Base-by-base conservation (phyloP, 768 basidiomycete species). In the Boletus barrowsii region DNA sequence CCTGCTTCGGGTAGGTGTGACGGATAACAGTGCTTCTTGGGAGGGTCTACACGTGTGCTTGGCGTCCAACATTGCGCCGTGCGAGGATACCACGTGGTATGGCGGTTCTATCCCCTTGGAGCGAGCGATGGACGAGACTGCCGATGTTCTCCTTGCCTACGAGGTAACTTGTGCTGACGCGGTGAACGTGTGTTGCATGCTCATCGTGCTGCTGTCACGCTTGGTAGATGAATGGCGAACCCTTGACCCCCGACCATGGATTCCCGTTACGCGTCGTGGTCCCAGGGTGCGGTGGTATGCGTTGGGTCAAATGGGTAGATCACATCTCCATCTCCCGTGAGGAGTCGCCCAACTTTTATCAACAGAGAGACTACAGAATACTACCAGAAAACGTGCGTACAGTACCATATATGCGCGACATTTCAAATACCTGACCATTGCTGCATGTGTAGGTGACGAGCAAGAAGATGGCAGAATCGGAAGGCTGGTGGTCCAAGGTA, bases 251-350 rank as follows among this genome's bases (percentile, higher is more conserved):
- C 2, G 81, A 83, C 51, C 85, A 84, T 44, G 87, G 87, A 1
- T 84, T 78, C 6, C 86, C 86, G 4, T 60, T 89, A 24, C 82
- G 87, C n/a, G 68, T 85, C 9, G 79, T 88, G 39, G 83, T 83
- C 1, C 87, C 87, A 0, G 87, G 87, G 4, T 80, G 77, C 60
- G 73, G 81, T 15, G 87, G 87, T 7, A 87, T 84, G 30, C 80
- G 87, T 11, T 87, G 86, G 84, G 85, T 87, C 9, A 88, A 89
- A 73, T 89, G 87, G 87, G 73, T 87, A 0, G 83, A 86, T 60
- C 80, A 73, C 1, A 82, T 88, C 60, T 69, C 75, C 26, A 62
- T 87, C 53, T 79, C 83, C 5, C 59, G 49, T 3, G 33, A 53
- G 8, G 86, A 88, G 68, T 86, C 84, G 2, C 76, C 79, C 30